Percentiles rank a stretch among this genome's conserved stretches.
Conservation (phyloP, 805 yeast genomes). For the Nakazawaea populi region DNA sequence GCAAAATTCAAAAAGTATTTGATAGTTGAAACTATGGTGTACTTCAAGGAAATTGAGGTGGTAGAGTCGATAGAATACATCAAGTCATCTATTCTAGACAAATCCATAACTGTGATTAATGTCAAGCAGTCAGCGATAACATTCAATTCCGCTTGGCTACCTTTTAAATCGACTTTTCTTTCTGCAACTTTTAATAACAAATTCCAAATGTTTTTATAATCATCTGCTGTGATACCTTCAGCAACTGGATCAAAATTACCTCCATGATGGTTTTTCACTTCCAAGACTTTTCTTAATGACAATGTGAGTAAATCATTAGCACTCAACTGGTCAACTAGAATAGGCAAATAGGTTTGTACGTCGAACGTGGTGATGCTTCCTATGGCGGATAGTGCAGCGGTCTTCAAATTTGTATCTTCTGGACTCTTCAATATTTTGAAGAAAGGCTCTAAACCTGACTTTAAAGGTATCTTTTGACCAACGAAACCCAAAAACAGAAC, state of each 20-base stretch:
- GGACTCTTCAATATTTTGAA: conserved; percentile 21
- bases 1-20: conserved; percentile 18
- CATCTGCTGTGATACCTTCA: conserved; percentile 19
- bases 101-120: conserved; percentile 13
- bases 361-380: conserved; percentile 43
- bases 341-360: conserved; percentile 29
- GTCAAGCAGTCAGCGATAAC: conserved; percentile 21
- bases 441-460: conserved; percentile 31
- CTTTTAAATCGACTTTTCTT: conserved; percentile 1
- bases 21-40: conserved; percentile 22
- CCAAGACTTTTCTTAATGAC: conserved; percentile 18
- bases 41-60: conserved; percentile 13
- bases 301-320: conserved; percentile 22
- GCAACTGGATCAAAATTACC: conserved; percentile 16
- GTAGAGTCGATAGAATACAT: conserved; percentile 13
- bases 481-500: conserved; percentile 43
- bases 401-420: conserved; percentile 28
- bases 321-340: conserved; percentile 26
- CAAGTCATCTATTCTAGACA: conserved; percentile 10
- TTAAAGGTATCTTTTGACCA: conserved; percentile 29
- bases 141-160: conserved; percentile 15
- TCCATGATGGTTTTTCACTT: conserved; percentile 9
- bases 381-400: conserved; percentile 46
- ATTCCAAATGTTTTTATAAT: conserved; percentile 10
- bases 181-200: background rate